Evolutionary conservation across 192 early-diverging fungal genomes (phyloP).

Genomic region (Entomortierella lignicola): DNA sequence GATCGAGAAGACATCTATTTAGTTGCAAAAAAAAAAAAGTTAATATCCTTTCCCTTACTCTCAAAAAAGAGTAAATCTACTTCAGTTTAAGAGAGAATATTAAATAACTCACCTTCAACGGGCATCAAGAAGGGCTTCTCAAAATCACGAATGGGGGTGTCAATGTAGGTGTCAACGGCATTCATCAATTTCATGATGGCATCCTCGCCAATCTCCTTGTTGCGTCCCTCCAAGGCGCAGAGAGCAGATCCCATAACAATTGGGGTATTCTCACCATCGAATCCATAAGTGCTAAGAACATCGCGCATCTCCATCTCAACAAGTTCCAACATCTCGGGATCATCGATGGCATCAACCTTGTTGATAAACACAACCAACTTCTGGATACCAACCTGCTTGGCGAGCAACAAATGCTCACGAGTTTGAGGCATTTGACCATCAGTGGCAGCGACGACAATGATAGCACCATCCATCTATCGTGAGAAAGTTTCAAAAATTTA

Average conservation of each 20-base stretch:
- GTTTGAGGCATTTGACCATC: slow-evolving; percentile 99
- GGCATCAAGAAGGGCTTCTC: slow-evolving; percentile 99
- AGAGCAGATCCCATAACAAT: slow-evolving; percentile 94
- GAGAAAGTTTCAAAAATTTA: not conserved
- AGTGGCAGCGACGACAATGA: slow-evolving; percentile 97
- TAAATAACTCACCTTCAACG: slow-evolving; percentile 76
- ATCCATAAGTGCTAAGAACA: slow-evolving; percentile 90
- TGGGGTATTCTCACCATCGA: slow-evolving; percentile 90
- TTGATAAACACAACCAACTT: slow-evolving; percentile 97
- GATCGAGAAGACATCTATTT: slow-evolving; percentile 94
- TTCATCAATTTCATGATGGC: slow-evolving; percentile 93
- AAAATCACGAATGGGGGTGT: slow-evolving; percentile 90
- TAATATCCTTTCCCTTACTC: not conserved
- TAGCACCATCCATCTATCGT: slow-evolving; percentile 92
- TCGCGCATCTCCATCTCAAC: slow-evolving; percentile 99
- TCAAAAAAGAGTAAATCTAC: not conserved
- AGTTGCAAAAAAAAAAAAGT: not conserved
- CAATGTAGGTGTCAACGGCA: slow-evolving; percentile 92
- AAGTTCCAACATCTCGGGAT: slow-evolving; percentile 97
- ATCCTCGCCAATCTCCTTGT: slow-evolving; percentile 91
- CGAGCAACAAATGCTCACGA: slow-evolving; percentile 96
- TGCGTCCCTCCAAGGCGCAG: slow-evolving; percentile 92
- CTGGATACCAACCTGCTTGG: slow-evolving; percentile 94
- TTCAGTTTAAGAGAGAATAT: not conserved
- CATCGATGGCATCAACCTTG: slow-evolving; percentile 98